Conservation (phyloP, 2,329 filamentous ascomycete genomes). For the Fusarium stilboides region DNA sequence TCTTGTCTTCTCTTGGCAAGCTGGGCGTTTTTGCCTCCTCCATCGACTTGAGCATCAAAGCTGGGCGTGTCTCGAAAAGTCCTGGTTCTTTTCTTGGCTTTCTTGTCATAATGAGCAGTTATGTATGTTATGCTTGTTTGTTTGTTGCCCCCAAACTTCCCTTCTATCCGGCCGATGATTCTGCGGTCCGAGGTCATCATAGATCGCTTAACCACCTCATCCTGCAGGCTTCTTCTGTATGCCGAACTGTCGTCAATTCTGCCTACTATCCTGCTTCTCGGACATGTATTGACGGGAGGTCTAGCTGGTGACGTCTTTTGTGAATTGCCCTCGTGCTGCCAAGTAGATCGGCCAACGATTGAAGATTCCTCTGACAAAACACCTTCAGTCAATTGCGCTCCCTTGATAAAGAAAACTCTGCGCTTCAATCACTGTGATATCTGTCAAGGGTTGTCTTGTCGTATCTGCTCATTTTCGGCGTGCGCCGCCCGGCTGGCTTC, state of each 20-base stretch:
- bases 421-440: not conserved
- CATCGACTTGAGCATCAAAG: slow-evolving; percentile 20
- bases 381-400: slow-evolving; percentile 4
- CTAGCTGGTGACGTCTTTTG: slow-evolving; percentile 15
- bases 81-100: slow-evolving; percentile 28
- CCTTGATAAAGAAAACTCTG: not conserved
- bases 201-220: slow-evolving; percentile 4
- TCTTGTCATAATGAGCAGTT: slow-evolving; percentile 25
- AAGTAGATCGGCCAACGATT: not conserved
- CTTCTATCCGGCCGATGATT: slow-evolving; percentile 32
- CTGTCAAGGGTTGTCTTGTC: not conserved
- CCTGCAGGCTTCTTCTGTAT: slow-evolving; percentile 1
- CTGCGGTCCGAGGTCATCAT: slow-evolving; percentile 36
- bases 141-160: slow-evolving; percentile 10
- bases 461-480: slow-evolving; percentile 5
- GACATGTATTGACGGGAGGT: not conserved
- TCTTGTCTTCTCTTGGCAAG: slow-evolving; percentile 30
- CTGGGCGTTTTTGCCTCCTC: slow-evolving; percentile 38
- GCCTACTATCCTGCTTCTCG: not conserved
- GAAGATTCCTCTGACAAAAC: not conserved
- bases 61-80: slow-evolving; percentile 30
- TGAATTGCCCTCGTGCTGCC: not conserved
- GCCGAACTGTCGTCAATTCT: not conserved
- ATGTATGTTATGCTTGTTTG: not conserved
- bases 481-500: slow-evolving; percentile 15